Percentiles rank a stretch among this genome's conserved stretches.
Evolutionary conservation across 371 early-diverging fungal genomes (phyloP).

Genomic region (Rhizopus microsporus): DNA sequence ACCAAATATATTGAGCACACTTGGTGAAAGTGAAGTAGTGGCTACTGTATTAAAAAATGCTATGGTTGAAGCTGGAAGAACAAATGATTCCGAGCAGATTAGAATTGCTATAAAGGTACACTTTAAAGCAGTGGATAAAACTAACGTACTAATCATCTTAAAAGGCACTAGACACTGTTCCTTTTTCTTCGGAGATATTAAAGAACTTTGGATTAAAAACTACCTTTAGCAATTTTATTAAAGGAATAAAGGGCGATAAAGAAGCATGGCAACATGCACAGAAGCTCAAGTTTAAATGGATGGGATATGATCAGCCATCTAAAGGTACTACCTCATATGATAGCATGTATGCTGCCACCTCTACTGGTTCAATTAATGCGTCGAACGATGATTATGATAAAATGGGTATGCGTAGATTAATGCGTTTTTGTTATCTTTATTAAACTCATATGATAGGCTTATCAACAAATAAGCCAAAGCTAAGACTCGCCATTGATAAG

Average conservation of each 20-base stretch:
- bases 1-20: neutral
- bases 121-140: neutral
- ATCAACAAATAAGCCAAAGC: neutral
- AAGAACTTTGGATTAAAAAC: too few relatives aligned
- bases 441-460: neutral
- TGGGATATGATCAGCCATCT: neutral
- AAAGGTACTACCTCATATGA: neutral
- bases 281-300: neutral
- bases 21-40: neutral
- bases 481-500: slow-evolving; percentile 28
- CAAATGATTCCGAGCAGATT: neutral
- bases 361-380: neutral
- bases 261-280: neutral
- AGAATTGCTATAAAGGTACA: neutral
- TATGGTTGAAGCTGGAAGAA: neutral
- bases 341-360: too few relatives aligned
- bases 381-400: neutral
- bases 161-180: neutral
- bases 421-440: neutral
- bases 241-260: neutral
- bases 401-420: too few relatives aligned
- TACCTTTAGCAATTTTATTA: too few relatives aligned
- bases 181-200: neutral
- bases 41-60: neutral
- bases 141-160: too few relatives aligned